Base-by-base conservation (phyloP, 78 protist genomes). In the Speleostelium caveatum region DNA sequence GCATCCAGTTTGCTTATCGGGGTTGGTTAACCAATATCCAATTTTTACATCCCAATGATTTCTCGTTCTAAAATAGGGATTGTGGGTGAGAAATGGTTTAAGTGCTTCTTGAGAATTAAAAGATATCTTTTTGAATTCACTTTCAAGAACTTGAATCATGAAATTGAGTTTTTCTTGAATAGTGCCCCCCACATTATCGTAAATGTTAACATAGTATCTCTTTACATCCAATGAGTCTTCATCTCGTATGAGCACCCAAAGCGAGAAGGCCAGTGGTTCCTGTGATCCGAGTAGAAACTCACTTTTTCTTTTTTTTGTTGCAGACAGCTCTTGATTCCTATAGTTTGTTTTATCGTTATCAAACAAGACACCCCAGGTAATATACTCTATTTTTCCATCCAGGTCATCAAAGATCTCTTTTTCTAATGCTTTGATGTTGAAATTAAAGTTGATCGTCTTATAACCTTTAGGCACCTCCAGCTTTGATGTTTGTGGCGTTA, bases 261-360 rank as follows among this genome's bases (percentile, higher is more conserved):
- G 4, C 8, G 33, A 26, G 14, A 56, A 26, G 24, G 78, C 91
- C 26, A 83, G 39, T 1, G 91, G 80, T 59, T 83, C 79, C 7
- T 68, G n/a, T 17, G 78, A 45, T 0, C 30, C 39, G 33, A 8
- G 3, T 38, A 0, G 6, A 38, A 38, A 2, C 17, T 1, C 2
- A 22, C 66, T 74, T 7, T 36, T 68, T 60, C 45, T 80, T 24
- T 32, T 72, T 19, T 58, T 73, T 56, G 53, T 58, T 35, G 63
- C 5, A 10, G 63, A 39, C 16, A 33, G 55, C 1, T 60, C 14
- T 0, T 39, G 5, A 2, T 83, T 69, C 22, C 73, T 62, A 24
- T 56, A 42, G 36, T 65, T 78, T 0, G 91, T 83, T 35, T 68
- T 60, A 24, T 83, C 79, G 39, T 83, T 83, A 16, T 83, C 91